Evolutionary conservation across 2,329 filamentous ascomycete species (phyloP).

Genomic region (Fusarium oligoseptatum): DNA sequence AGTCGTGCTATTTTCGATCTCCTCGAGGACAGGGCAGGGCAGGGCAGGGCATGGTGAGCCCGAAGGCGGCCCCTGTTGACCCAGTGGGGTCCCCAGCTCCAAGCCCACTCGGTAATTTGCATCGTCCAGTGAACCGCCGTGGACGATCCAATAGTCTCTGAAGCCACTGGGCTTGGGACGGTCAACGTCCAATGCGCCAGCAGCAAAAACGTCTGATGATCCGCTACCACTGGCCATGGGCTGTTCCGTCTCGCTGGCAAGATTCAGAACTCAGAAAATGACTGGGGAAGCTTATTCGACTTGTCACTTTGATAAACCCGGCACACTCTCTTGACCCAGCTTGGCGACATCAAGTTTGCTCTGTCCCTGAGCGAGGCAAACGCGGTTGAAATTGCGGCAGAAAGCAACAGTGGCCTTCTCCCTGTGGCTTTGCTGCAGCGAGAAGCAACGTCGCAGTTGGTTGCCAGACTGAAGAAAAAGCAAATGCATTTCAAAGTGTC

Average conservation of each 20-base stretch:
- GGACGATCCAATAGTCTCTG: constrained; percentile 24
- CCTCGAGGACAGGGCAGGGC: constrained; percentile 3
- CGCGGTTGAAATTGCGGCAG: not conserved
- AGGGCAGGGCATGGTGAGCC: not conserved
- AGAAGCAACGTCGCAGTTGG: not conserved
- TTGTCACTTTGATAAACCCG: constrained; percentile 1
- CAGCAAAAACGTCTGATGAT: constrained; percentile 16
- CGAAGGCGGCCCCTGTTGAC: constrained; percentile 15
- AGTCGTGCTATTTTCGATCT: constrained; percentile 14
- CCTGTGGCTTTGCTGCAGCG: not conserved
- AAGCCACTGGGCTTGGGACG: constrained; percentile 14
- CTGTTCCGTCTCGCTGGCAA: constrained; percentile 16
- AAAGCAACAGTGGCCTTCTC: not conserved
- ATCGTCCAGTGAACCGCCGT: constrained; percentile 19
- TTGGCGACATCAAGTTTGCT: not conserved
- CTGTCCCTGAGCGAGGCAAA: not conserved
- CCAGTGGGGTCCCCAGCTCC: constrained; percentile 10
- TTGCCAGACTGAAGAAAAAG: constrained; percentile 13
- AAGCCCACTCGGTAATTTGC: constrained; percentile 21
- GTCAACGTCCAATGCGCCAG: constrained; percentile 7
- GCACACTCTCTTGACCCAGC: not conserved
- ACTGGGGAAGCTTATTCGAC: not conserved
- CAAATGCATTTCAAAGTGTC: constrained; percentile 13
- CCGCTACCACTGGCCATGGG: not conserved
- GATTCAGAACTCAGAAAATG: constrained; percentile 1